phyloP scores from a whole-genome alignment of 176 grass and related monocot genomes.

The Cenchrus fungigraminus region DNA sequence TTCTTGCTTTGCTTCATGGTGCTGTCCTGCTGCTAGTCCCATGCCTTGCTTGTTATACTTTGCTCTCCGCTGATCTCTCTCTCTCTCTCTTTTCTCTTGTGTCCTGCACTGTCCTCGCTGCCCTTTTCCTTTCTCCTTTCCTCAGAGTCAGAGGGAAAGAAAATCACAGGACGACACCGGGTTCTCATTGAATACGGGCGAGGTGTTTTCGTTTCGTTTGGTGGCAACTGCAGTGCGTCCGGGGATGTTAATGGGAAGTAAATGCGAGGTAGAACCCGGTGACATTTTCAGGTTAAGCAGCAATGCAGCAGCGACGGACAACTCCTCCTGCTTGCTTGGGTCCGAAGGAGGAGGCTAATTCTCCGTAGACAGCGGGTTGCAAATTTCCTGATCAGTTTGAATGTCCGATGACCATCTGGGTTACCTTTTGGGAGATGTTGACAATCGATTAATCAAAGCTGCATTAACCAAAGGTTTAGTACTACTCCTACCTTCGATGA shows the following conservation, averaged over 20 bases:
- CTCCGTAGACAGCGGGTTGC: neutral
- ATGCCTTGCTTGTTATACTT: neutral
- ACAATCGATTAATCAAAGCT: neutral
- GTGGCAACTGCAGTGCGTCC: slow-evolving; percentile 8
- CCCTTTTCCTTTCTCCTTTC: neutral
- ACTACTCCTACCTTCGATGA: neutral
- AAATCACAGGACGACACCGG: neutral
- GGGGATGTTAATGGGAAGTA: slow-evolving; percentile 9
- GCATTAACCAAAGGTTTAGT: neutral
- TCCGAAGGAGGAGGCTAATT: neutral
- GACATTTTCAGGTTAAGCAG: neutral
- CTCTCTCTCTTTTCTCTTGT: neutral
- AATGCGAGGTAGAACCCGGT: slow-evolving; percentile 36
- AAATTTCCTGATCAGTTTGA: neutral
- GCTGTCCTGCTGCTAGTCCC: neutral
- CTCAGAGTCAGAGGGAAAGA: neutral
- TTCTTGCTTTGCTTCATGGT: slow-evolving; percentile 9
- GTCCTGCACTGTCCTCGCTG: slow-evolving; percentile 11
- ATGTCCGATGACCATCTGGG: neutral
- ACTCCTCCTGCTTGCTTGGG: neutral
- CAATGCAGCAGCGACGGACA: neutral
- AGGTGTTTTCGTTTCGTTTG: neutral
- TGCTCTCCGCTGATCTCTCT: too few species aligned
- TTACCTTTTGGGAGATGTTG: neutral
- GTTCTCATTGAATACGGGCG: neutral